Conservation (phyloP, 805 yeast genomes). For the Kodamaea hsintzibuensis region DNA sequence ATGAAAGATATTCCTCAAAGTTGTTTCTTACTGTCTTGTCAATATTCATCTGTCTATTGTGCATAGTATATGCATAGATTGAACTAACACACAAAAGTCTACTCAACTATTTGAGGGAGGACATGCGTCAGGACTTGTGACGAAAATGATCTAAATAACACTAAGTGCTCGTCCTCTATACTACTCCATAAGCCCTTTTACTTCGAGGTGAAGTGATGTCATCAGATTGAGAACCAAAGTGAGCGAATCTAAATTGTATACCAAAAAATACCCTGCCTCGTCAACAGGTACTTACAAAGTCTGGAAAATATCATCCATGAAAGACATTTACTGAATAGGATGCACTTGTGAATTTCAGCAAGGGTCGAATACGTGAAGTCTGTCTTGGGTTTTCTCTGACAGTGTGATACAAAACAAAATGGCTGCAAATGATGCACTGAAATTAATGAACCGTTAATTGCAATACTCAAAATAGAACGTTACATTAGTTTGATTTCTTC, state of each 20-base stretch:
- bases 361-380: background rate
- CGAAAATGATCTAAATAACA: background rate
- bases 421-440: background rate
- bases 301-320: background rate
- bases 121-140: background rate
- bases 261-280: background rate
- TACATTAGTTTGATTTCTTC: background rate
- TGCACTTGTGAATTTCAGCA: background rate
- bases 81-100: background rate
- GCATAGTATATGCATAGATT: background rate
- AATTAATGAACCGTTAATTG: background rate
- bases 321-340: background rate
- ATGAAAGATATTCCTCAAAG: background rate
- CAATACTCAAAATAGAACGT: background rate
- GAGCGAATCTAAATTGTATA: background rate
- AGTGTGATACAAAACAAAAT: background rate
- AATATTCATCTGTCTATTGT: background rate
- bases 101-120: background rate
- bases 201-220: background rate
- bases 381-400: background rate
- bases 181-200: background rate
- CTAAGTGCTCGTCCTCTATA: background rate
- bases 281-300: background rate
- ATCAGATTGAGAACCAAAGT: background rate
- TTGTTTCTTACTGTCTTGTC: background rate